These are phyloP conservation scores for Phytopythium cucurbitacearum DNA, from an alignment of 352 stramenopile species.

Conservation along the genomic window DNA sequence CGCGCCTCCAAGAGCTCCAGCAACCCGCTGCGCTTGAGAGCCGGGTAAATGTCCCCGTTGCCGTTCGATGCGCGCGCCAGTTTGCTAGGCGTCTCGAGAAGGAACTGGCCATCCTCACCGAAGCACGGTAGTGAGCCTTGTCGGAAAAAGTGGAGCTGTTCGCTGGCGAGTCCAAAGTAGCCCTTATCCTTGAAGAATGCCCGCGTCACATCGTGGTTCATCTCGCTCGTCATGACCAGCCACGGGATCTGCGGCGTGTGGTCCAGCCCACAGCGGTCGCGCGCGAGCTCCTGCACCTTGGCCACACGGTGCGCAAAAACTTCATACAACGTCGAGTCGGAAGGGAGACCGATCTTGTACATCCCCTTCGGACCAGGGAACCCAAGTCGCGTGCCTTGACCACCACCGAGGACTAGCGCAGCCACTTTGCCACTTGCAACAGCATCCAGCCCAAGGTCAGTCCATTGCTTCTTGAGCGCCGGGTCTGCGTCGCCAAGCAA, in stretches of 20 bases:
- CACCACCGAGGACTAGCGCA: slow-evolving; percentile 91
- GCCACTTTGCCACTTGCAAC: slow-evolving; percentile 89
- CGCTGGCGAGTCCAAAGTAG: slow-evolving; percentile 89
- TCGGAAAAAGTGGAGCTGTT: slow-evolving; percentile 94
- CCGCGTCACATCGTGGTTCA: slow-evolving; percentile 94
- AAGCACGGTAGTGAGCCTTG: slow-evolving; percentile 97
- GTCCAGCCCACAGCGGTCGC: slow-evolving; percentile 34
- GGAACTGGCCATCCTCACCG: slow-evolving; percentile 92
- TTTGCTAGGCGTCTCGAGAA: slow-evolving; percentile 85
- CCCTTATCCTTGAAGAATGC: slow-evolving; percentile 88
- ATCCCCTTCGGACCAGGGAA: slow-evolving; percentile 96
- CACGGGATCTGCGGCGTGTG: slow-evolving; percentile 52
- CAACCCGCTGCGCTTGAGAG: slow-evolving; percentile 86
- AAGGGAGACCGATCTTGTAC: slow-evolving; percentile 92
- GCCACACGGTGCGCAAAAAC: slow-evolving; percentile 91
- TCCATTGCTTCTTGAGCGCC: slow-evolving; percentile 54
- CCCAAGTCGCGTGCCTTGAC: slow-evolving; percentile 95
- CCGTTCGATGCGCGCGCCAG: slow-evolving; percentile 94
- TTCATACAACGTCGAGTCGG: slow-evolving; percentile 91
- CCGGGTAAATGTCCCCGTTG: slow-evolving; percentile 96
- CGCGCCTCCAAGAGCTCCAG: slow-evolving; percentile 78
- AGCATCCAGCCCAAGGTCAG: slow-evolving; percentile 59
- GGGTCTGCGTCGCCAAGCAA: slow-evolving; percentile 21
- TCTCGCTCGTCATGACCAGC: slow-evolving; percentile 97
- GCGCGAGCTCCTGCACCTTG: slow-evolving; percentile 54